These are phyloP conservation scores for Taphrina deformans DNA, from an alignment of 1,139 yeast genomes.

Conservation along the genomic window DNA sequence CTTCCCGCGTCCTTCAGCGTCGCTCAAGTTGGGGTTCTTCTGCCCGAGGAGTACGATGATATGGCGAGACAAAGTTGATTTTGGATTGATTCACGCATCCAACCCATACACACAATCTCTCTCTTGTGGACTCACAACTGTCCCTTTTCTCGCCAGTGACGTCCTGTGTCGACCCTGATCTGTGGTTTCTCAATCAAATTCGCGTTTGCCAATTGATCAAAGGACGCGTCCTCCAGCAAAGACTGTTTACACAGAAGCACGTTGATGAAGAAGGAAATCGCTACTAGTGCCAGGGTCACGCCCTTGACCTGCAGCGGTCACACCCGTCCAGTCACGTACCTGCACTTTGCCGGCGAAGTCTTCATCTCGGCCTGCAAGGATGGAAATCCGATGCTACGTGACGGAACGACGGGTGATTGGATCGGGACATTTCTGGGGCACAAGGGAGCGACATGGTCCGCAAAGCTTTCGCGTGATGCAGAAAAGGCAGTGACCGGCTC, in stretches of 20 bases:
- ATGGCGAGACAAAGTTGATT: not conserved
- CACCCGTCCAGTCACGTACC: slow-evolving; percentile 48
- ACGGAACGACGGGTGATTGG: slow-evolving; percentile 49
- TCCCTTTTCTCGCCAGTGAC: too few relatives aligned
- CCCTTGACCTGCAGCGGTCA: slow-evolving; percentile 45
- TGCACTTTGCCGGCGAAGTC: slow-evolving; percentile 43
- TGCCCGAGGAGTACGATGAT: not conserved
- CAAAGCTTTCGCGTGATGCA: slow-evolving; percentile 44
- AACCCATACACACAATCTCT: too few relatives aligned
- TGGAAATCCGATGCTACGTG: slow-evolving; percentile 48
- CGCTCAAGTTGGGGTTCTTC: too few relatives aligned
- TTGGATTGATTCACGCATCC: too few relatives aligned
- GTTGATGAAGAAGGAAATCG: slow-evolving; percentile 4
- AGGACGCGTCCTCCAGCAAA: too few relatives aligned
- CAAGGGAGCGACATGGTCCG: slow-evolving; percentile 48
- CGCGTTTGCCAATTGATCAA: too few relatives aligned
- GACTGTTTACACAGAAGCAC: too few relatives aligned
- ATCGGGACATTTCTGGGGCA: slow-evolving; percentile 49
- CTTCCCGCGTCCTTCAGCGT: too few relatives aligned
- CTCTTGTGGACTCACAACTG: too few relatives aligned
- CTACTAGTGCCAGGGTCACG: slow-evolving; percentile 26
- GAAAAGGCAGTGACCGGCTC: slow-evolving; percentile 45
- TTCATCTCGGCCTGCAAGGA: slow-evolving; percentile 49
- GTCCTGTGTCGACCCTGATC: not conserved
- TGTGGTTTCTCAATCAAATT: too few relatives aligned